Evolutionary conservation across 768 basidiomycete genomes (phyloP), one percentile per base, ranked within the genome.

Genomic region (Strobilomyces echinocephalus): DNA sequence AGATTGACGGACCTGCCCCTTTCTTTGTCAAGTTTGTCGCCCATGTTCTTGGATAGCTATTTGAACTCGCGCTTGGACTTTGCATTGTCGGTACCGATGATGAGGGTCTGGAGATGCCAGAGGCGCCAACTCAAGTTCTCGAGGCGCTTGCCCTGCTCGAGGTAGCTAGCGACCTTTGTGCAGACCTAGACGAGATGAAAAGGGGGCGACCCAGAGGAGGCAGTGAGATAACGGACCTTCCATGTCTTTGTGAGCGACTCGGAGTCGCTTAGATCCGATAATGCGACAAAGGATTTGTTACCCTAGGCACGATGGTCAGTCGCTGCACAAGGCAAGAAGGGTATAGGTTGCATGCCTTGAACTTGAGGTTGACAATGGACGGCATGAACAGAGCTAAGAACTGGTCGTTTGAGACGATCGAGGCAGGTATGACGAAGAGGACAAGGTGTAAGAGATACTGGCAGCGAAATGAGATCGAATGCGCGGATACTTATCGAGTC

Each of bases 231-330:
- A 68, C 72, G 51, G 5, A 88, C 91, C 80, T 92, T 91, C 91
- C 91, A 93, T 61, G 91, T 93, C 78, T 84, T 88, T 49, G 91
- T 89, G 69, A 93, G 75, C 53, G 88, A 80, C 69, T 93, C 91
- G 49, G 81, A 77, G 74, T 93, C 91, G 74, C 80, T 74, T 73
- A 93, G 81, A 74, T 91, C 90, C 70, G 87, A 88, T 74, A 93
- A 93, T 56, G 91, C 89, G 71, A 92, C 88, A 70, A 93, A 93
- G 69, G 91, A 92, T 78, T 92, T 93, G 83, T 93, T 93, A 73
- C 91, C 90, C 91, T 79, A 66, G 51, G 56, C 53, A 56, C 53
- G 39, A 51, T n/a, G 42, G 42, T 54, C 52, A 59, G 52, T 60
- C 42, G 33, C 30, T 24, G 55, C n/a, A 3, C 18, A 8, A 1